These are phyloP conservation scores for Podospora comata DNA, from an alignment of 495 filamentous ascomycete genomes.

Conservation along the genomic window DNA sequence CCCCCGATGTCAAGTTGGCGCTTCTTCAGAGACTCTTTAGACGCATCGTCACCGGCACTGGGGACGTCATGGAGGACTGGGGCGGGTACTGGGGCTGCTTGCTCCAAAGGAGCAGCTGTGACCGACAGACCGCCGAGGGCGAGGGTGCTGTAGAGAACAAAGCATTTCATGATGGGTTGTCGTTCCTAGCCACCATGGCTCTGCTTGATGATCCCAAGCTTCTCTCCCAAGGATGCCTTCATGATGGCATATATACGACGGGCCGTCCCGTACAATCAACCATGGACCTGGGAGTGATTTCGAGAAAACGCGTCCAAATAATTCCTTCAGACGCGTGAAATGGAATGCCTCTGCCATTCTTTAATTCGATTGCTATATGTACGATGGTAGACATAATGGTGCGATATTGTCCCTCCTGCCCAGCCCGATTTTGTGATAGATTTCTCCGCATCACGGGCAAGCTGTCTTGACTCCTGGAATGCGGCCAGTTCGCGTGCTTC, in stretches of 20 bases:
- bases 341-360: conserved; percentile 11
- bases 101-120: conserved; percentile 1
- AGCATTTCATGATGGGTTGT: conserved; percentile 13
- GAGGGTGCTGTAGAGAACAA: conserved; percentile 6
- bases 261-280: neutral
- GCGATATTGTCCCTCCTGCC: neutral
- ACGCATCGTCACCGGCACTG: neutral
- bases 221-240: neutral
- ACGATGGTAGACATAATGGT: neutral
- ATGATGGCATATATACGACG: conserved; percentile 11
- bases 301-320: neutral
- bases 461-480: conserved; percentile 9
- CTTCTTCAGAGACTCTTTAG: neutral
- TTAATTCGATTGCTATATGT: conserved; percentile 6
- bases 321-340: neutral
- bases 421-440: neutral
- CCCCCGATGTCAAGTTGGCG: too few relatives aligned
- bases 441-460: neutral
- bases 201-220: neutral
- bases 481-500: conserved; percentile 3
- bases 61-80: conserved; percentile 3
- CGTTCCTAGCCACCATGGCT: conserved; percentile 11
- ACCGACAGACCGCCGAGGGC: conserved; percentile 12
- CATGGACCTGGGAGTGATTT: conserved; percentile 2
- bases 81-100: neutral